These are phyloP conservation scores for Pythium brachiatum DNA, from an alignment of 352 stramenopile species.

Conservation along the genomic window DNA sequence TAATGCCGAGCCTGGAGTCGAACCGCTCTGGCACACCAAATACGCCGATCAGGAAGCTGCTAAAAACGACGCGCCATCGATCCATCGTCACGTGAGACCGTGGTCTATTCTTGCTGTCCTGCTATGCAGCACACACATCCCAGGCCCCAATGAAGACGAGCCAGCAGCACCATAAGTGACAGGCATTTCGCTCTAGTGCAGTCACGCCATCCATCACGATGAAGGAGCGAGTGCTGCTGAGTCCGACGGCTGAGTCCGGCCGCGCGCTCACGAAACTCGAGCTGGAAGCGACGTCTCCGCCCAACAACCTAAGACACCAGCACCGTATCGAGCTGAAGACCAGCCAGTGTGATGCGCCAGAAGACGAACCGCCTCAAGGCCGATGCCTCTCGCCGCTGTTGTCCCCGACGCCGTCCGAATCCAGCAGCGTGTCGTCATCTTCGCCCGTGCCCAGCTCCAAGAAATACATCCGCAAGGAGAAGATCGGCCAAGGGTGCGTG, in stretches of 20 bases:
- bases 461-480: slow-evolving; percentile 63
- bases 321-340: slow-evolving; percentile 9
- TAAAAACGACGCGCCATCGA: no score
- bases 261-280: not conserved
- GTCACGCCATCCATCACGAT: not conserved
- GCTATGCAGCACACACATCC: no score
- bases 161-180: no score
- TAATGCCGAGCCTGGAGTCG: no score
- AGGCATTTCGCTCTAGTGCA: no score
- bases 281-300: not conserved
- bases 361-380: not conserved
- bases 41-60: no score
- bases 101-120: no score
- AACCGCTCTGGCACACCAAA: no score
- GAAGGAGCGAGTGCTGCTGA: not conserved
- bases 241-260: not conserved
- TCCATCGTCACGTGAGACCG: no score
- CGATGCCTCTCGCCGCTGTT: slow-evolving; percentile 1
- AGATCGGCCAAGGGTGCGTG: slow-evolving; percentile 72
- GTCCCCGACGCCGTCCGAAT: slow-evolving; percentile 34
- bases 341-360: not conserved
- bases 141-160: no score
- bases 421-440: slow-evolving; percentile 21
- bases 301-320: not conserved
- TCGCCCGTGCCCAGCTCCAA: slow-evolving; percentile 22